These are phyloP conservation scores for Starmera quercuum DNA, from an alignment of 805 yeast species.

Conservation along the genomic window DNA sequence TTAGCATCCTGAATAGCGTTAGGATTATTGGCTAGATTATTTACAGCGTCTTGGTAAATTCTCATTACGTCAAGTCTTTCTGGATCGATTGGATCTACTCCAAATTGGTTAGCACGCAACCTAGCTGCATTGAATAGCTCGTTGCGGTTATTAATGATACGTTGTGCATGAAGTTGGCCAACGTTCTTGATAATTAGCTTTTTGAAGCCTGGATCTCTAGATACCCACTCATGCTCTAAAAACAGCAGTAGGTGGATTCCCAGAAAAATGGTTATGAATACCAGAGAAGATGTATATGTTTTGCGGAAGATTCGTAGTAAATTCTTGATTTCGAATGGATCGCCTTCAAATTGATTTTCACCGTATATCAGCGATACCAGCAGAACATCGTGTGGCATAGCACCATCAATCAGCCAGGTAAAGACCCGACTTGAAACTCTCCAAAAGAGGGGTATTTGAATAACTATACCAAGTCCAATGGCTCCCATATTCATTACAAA, in stretches of 20 bases:
- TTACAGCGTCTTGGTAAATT: constrained; percentile 4
- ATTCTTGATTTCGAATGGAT: constrained; percentile 7
- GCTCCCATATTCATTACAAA: constrained; percentile 13
- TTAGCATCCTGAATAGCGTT: neutral
- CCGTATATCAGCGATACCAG: constrained; percentile 18
- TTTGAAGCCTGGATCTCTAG: constrained; percentile 59
- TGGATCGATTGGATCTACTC: too few relatives aligned
- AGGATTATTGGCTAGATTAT: neutral
- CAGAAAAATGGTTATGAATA: constrained; percentile 32
- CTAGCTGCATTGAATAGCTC: neutral
- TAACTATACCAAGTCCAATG: constrained; percentile 30
- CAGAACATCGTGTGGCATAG: constrained; percentile 31
- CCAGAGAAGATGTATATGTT: constrained; percentile 18
- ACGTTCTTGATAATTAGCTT: constrained; percentile 50
- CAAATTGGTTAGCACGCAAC: too few relatives aligned
- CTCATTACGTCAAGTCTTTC: too few relatives aligned
- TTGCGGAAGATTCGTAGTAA: constrained; percentile 2
- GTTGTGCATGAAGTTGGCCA: constrained; percentile 30
- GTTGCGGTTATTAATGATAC: neutral
- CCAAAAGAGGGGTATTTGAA: constrained; percentile 55
- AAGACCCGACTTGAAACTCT: constrained; percentile 44
- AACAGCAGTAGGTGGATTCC: constrained; percentile 38
- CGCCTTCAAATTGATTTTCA: constrained; percentile 9
- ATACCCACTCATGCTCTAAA: constrained; percentile 64
- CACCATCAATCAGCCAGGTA: constrained; percentile 50